These are phyloP conservation scores for Scheffersomyces spartinae DNA, from an alignment of 805 yeast species.

Conservation along the genomic window DNA sequence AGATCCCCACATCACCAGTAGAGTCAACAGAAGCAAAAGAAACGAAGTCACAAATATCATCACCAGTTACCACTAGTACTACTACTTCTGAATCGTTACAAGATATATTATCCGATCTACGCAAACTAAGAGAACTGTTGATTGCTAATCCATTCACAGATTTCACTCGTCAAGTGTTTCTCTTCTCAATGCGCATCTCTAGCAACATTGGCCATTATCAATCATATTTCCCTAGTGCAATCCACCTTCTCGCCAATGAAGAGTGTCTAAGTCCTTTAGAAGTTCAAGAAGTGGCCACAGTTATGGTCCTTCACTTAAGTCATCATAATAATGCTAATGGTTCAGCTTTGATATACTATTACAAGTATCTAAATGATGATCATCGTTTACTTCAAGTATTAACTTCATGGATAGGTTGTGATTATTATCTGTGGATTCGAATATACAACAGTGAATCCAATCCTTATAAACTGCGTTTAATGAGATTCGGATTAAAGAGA, in stretches of 20 bases:
- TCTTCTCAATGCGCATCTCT: conserved; percentile 36
- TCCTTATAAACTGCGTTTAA: conserved; percentile 18
- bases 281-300: conserved; percentile 25
- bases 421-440: conserved; percentile 18
- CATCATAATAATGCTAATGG: conserved; percentile 26
- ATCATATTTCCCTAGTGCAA: conserved; percentile 43
- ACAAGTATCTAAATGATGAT: conserved; percentile 12
- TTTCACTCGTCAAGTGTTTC: conserved; percentile 34
- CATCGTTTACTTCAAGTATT: conserved; percentile 8
- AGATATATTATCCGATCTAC: too few species aligned
- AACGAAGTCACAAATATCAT: too few species aligned
- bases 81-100: too few species aligned
- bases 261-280: conserved; percentile 18
- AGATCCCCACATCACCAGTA: too few species aligned
- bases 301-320: conserved; percentile 33
- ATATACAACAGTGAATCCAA: conserved; percentile 21
- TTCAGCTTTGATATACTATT: conserved; percentile 19
- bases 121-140: too few species aligned
- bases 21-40: too few species aligned
- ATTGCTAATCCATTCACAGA: too few species aligned
- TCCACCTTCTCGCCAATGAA: conserved; percentile 22
- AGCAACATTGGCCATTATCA: conserved; percentile 37
- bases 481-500: conserved; percentile 29
- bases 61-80: too few species aligned
- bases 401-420: conserved; percentile 16